phyloP scores from a whole-genome alignment of 2,329 filamentous ascomycete species.

The Penicillium sp. region DNA sequence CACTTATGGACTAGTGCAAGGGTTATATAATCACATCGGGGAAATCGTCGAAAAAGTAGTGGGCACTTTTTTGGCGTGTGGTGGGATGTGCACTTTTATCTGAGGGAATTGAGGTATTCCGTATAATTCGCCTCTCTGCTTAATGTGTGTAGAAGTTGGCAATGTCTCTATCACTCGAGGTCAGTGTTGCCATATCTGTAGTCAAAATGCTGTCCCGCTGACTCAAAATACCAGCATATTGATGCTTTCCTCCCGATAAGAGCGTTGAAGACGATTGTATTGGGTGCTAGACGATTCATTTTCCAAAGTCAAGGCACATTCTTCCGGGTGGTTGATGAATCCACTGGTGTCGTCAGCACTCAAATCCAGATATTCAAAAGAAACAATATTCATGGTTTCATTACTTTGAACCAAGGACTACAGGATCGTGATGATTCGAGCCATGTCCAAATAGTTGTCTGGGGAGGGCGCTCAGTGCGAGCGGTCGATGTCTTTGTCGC shows the following conservation, averaged over 20 bases:
- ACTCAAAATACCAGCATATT: conserved; percentile 33
- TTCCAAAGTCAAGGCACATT: conserved; percentile 41
- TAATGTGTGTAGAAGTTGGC: conserved; percentile 14
- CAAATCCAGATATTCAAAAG: conserved; percentile 34
- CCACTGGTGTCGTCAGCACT: conserved; percentile 26
- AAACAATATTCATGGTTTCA: conserved; percentile 40
- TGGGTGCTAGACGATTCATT: conserved; percentile 28
- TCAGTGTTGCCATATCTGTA: conserved; percentile 16
- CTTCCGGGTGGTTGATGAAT: conserved; percentile 32
- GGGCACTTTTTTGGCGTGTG: conserved; percentile 10
- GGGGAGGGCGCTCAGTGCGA: conserved; percentile 64
- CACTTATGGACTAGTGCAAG: conserved; percentile 12
- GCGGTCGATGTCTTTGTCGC: conserved; percentile 32
- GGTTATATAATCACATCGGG: conserved; percentile 2
- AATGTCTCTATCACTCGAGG: conserved; percentile 32
- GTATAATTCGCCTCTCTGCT: conserved; percentile 4
- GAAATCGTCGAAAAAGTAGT: conserved; percentile 7
- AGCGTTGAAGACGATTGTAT: conserved; percentile 33
- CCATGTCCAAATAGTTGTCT: conserved; percentile 51
- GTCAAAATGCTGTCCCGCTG: conserved; percentile 13
- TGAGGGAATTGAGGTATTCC: conserved; percentile 5
- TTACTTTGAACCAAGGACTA: conserved; percentile 22
- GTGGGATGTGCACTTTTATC: conserved; percentile 8
- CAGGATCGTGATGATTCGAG: conserved; percentile 8
- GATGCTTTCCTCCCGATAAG: conserved; percentile 45